A percentile compares a stretch with the other conserved stretches of the same genome.
Conservation (phyloP, 495 filamentous ascomycete genomes). For the Tuber indicum region DNA sequence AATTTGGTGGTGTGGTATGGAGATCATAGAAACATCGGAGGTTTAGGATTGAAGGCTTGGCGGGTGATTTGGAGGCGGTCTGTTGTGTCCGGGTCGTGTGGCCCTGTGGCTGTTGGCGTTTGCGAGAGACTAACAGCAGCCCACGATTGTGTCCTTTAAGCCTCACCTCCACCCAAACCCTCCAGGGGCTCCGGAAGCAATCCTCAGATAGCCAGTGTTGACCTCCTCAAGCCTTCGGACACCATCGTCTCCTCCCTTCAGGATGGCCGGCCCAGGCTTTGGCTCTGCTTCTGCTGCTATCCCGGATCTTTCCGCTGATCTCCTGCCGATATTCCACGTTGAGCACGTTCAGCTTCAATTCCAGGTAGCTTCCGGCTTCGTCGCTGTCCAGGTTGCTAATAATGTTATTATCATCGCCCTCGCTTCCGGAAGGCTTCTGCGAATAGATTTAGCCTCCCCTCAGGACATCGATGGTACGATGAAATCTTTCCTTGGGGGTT, state of each 20-base stretch:
- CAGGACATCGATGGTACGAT: constrained; percentile 85
- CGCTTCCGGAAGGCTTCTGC: constrained; percentile 77
- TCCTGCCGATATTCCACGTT: constrained; percentile 86
- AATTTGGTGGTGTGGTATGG: background rate
- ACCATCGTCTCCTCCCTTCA: constrained; percentile 44
- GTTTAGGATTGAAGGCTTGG: background rate
- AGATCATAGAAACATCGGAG: background rate
- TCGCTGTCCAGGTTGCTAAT: constrained; percentile 92
- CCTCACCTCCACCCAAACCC: background rate
- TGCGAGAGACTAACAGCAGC: background rate
- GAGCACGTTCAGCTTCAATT: constrained; percentile 87
- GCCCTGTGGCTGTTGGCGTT: background rate
- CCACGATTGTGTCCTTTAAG: background rate
- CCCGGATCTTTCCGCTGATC: constrained; percentile 56
- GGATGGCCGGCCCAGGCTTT: constrained; percentile 44
- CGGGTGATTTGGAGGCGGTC: background rate
- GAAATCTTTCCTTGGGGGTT: constrained; percentile 8
- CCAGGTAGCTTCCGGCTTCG: constrained; percentile 84
- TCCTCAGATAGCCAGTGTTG: background rate
- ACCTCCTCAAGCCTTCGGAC: background rate
- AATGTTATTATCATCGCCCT: constrained; percentile 90
- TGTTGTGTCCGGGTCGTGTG: too few relatives aligned
- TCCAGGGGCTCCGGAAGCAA: background rate
- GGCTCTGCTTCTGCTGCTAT: constrained; percentile 45
- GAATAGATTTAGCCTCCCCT: constrained; percentile 88